Evolutionary conservation across 1,139 yeast species (phyloP).

Genomic region (Zhuliangozyma parablackwelliae): DNA sequence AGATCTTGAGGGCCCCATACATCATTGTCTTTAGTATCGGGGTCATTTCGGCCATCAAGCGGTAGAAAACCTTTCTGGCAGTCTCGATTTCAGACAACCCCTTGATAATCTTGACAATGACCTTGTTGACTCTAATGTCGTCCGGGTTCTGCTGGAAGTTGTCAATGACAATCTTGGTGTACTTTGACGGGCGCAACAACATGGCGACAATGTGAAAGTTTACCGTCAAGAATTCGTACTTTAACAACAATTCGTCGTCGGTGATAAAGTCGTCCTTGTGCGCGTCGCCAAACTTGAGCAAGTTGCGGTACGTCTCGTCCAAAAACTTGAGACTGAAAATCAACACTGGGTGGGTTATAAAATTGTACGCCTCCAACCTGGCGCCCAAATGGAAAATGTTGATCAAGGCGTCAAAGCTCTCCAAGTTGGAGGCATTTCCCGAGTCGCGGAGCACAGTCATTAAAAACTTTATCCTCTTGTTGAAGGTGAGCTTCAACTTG

Average conservation of each 20-base stretch:
- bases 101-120: slow-evolving; percentile 37
- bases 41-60: slow-evolving; percentile 21
- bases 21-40: slow-evolving; percentile 25
- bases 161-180: slow-evolving; percentile 20
- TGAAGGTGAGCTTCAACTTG: slow-evolving; percentile 30
- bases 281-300: slow-evolving; percentile 16
- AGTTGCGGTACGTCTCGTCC: slow-evolving; percentile 33
- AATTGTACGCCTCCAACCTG: slow-evolving; percentile 19
- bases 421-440: slow-evolving; percentile 31
- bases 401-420: slow-evolving; percentile 41
- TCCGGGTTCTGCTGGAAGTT: slow-evolving; percentile 23
- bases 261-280: slow-evolving; percentile 12
- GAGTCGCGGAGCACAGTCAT: slow-evolving; percentile 31
- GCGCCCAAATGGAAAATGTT: slow-evolving; percentile 43
- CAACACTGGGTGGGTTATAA: slow-evolving; percentile 36
- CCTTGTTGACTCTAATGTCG: slow-evolving; percentile 26
- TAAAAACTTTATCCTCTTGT: slow-evolving; percentile 35
- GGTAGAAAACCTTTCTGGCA: slow-evolving; percentile 19
- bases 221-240: slow-evolving; percentile 27
- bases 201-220: slow-evolving; percentile 42
- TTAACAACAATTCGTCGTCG: slow-evolving; percentile 15
- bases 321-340: slow-evolving; percentile 37
- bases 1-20: slow-evolving; percentile 26
- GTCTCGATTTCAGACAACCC: slow-evolving; percentile 30
- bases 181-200: slow-evolving; percentile 34